Conservation (phyloP, 2,329 filamentous ascomycete genomes). For the Aspergillus udagawae region DNA sequence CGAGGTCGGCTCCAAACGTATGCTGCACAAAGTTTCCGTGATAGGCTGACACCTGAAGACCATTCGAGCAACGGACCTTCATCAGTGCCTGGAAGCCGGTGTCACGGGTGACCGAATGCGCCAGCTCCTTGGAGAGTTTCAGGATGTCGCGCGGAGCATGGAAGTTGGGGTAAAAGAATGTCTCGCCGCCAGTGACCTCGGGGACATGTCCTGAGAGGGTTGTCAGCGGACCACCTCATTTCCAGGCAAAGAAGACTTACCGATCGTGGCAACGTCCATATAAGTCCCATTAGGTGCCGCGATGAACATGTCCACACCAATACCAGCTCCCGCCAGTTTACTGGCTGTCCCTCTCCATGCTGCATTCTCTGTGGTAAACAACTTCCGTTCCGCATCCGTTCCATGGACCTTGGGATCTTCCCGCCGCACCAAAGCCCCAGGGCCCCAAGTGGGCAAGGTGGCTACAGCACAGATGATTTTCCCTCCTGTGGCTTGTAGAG, state of each 20-base stretch:
- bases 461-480: conserved; percentile 87
- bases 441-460: conserved; percentile 87
- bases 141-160: conserved; percentile 78
- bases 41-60: conserved; percentile 87
- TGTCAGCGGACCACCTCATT: conserved; percentile 8
- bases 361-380: conserved; percentile 85
- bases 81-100: conserved; percentile 94
- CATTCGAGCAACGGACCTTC: conserved; percentile 98
- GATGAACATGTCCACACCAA: conserved; percentile 92
- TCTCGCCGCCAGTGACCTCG: conserved; percentile 86
- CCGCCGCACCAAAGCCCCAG: conserved; percentile 76
- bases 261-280: conserved; percentile 87
- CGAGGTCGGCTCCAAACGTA: conserved; percentile 88
- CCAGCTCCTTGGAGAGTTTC: conserved; percentile 79
- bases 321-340: conserved; percentile 80
- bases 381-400: conserved; percentile 85
- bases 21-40: conserved; percentile 96
- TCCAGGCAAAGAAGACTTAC: conserved; percentile 44
- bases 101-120: conserved; percentile 80
- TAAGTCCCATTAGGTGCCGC: conserved; percentile 87
- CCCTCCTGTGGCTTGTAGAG: conserved; percentile 80
- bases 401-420: conserved; percentile 84
- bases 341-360: conserved; percentile 81
- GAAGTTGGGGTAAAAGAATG: conserved; percentile 97
- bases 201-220: conserved; percentile 66